A percentile compares a stretch with the other conserved stretches of the same genome.
These are phyloP conservation scores for Ogataea pini DNA, from an alignment of 805 yeast species.

Conservation along the genomic window DNA sequence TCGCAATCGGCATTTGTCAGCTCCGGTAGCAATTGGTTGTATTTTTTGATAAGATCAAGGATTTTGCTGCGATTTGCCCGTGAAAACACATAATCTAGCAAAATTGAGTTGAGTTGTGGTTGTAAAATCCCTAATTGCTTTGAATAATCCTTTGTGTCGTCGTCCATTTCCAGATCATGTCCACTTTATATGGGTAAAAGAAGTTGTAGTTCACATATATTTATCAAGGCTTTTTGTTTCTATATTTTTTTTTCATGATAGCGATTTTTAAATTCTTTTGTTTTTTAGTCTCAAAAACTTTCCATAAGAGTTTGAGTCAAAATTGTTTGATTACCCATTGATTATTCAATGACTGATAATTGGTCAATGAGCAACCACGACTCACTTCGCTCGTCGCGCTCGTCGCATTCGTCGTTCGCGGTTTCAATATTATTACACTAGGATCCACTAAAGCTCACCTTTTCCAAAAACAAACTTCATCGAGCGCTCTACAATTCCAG, in stretches of 20 bases:
- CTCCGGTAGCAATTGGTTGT: conserved; percentile 4
- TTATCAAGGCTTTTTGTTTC: not conserved
- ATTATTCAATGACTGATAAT: too few species aligned
- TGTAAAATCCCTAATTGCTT: conserved; percentile 11
- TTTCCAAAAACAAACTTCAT: conserved; percentile 24
- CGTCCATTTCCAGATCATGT: not conserved
- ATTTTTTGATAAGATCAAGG: conserved; percentile 8
- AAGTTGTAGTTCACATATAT: too few species aligned
- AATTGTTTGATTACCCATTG: too few species aligned
- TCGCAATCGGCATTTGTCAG: not conserved
- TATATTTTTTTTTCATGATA: too few species aligned
- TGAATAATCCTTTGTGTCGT: not conserved
- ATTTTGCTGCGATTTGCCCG: conserved; percentile 7
- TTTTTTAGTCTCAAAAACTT: too few species aligned
- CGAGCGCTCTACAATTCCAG: conserved; percentile 17
- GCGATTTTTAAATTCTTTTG: too few species aligned
- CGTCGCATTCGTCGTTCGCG: conserved; percentile 7
- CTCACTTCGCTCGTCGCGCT: not conserved
- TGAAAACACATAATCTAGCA: conserved; percentile 12
- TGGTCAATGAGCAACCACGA: too few species aligned
- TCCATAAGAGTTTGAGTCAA: too few species aligned
- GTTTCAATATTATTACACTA: too few species aligned
- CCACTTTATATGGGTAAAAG: too few species aligned
- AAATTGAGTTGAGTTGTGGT: conserved; percentile 2
- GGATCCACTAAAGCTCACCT: too few species aligned